Base-by-base conservation (phyloP, 768 basidiomycete species). In the Tylopilus cervinicoccineus region DNA sequence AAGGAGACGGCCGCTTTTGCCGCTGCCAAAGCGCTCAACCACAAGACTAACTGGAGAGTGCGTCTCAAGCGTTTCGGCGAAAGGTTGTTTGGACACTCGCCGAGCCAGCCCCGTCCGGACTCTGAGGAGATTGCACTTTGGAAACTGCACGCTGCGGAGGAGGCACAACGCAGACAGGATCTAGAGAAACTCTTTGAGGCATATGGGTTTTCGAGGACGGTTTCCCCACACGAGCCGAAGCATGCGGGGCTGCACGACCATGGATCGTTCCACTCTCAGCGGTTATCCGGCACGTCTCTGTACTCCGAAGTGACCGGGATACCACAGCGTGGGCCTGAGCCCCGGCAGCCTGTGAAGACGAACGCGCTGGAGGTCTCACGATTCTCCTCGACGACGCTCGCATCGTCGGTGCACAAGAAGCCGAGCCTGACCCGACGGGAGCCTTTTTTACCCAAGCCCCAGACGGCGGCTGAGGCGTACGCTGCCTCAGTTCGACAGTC, bases 241-340 rank as follows among this genome's bases (percentile, higher is more conserved):
- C 62, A 61, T 17, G 54, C 55, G 33, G 56, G 56, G 24, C 28
- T 48, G 40, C 54, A 58, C 23, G 51, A 63, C 37, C 41, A 63
- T 32, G 50, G 47, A 20, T 57, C 60, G 6, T 54, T 55, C 57
- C 65, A 43, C 43, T 62, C 67, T 41, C 66, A 66, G 51, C 60
- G 61, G 52, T 45, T 76, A 47, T 79, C 80, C 23, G 67, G 66
- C n/a, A 69, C 67, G 16, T 84, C 81, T 37, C 59, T 90, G 32
- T 91, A 84, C 65, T 81, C 86, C 48, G 78, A 85, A 62, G 60
- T 81, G 41, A 90, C 85, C 10, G 86, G 88, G 17, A 59, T 72
- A 29, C 80, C 79, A 52, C 76, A 78, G 27, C 71, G 70, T 23
- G 77, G 72, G 34, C 82, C 88, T 6, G 84, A 88, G 58, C 80